Base-by-base conservation (phyloP, 2,329 filamentous ascomycete species). In the Amauroascus verrucosus region DNA sequence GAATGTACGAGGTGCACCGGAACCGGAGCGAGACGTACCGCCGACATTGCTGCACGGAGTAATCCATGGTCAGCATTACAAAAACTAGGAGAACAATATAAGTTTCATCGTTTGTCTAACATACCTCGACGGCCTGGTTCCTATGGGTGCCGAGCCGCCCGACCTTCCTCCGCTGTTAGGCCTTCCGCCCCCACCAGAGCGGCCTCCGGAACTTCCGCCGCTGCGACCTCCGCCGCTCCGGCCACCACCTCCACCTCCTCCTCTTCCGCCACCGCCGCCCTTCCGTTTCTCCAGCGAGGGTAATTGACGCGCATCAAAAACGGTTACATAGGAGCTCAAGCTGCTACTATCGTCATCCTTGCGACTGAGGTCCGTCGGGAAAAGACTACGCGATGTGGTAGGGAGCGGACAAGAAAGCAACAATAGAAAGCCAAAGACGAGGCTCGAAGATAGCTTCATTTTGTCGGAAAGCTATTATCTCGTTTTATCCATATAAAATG, bases 271-370 rank as follows among this genome's bases (percentile, higher is more conserved):
- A 5, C 74, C 70, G 18, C 75, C 75, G 59, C 74, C 70, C 20
- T 73, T 75, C 53, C 76, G 71, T 60, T 77, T 78, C 53, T 72
- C 69, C 26, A 77, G 59, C 26, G 65, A 63, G 5, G 58, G 40
- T 5, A 57, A 41, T 32, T 64, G 58, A 8, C 52, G 48, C 4
- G 55, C 46, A 1, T 57, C 51, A 20, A 47, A 40, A n/a, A 51
- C 38, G 35, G 46, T 11, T 8, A 22, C 26, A 51, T 53, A 33
- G 13, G 44, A 18, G 32, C 22, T 32, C 8, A 46, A n/a, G 28
- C 40, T 16, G 49, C 44, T 20, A 48, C 30, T n/a, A 38, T 51
- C 37, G 52, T 48, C 33, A 51, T 53, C 2, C 51, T 49, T 57
- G 63, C 57, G 38, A 57, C 57, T 53, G 9, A 67, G 53, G 45